Base-by-base conservation (phyloP, 305 asterid genomes). In the Fraxinus xanthoxyloides region DNA sequence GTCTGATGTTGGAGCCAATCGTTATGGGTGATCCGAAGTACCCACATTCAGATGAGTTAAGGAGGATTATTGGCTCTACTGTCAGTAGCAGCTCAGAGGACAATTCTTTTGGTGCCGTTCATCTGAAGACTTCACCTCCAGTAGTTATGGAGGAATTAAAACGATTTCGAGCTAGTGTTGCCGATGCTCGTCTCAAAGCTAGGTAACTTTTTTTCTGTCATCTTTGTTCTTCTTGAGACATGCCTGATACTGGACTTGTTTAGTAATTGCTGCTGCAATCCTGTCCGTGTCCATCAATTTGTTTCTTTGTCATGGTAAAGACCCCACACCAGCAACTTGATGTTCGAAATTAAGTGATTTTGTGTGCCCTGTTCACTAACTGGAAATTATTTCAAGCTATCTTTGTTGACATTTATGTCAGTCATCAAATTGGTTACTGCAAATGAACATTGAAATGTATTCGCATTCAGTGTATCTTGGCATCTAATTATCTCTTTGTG, bases 1-100 rank as follows among this genome's bases (percentile, higher is more conserved):
- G 91, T 89, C 86, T 93, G 80, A 88, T 85, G 86, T 87, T 93
- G 90, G 99, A 94, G 78, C 97, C 93, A 78, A 88, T 94, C 87
- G 72, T 63, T 36, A 81, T 90, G 83, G 91, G 97, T 67, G 98
- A 93, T 76, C 91, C 82, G 59, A 91, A 89, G 82, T 59, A 59
- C 72, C 9, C 84, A 34, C 89, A 92, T 43, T 83, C 96, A 48
- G 90, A 85, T 63, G 99, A 94, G 84, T 81, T 94, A 31, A 93
- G 89, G 90, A 90, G 96, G 89, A 92, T 88, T 80, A 86, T 94
- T 48, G 92, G 94, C 43, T 40, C 81, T 80, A 84, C 98, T 76
- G 92, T 79, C 51, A 93, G 90, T 70, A 89, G 88, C 85, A 89
- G 87, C 81, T 84, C 89, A 6, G 99, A 95, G 87, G 99, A 94